Base-by-base conservation (phyloP, 2,329 filamentous ascomycete genomes). In the Aspergillus novofumigatus region DNA sequence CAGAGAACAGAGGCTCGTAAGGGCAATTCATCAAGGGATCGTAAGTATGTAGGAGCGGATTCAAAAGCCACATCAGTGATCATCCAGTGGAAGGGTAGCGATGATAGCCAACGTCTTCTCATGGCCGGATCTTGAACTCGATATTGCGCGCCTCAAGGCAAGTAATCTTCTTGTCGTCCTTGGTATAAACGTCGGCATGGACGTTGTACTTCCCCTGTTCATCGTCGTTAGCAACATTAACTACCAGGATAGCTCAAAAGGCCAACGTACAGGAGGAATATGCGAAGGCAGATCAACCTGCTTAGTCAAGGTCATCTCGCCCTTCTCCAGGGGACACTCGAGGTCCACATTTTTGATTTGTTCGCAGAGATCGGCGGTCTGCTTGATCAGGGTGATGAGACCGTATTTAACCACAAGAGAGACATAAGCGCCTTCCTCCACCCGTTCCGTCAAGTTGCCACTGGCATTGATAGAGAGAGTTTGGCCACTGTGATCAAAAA, bases 391-490 rank as follows among this genome's bases (percentile, higher is more conserved):
- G 55, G 86, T 90, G 75, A 99, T 97, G 64, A 96, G 81, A 59
- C 93, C 93, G 75, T 96, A 97, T 79, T 96, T 97, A 77, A 99
- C 93, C 64, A 87, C 83, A 44, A 99, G 75, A 50, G 88, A 81
- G 61, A 97, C 88, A 67, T 90, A 91, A 59, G 93, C 91, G 57
- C 91, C 93, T 57, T 91, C 73, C 55, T 86, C 83, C 62, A 99
- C 86, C 52, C 81, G 77, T 69, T 95, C 77, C 65, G 82, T 83
- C 62, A 97, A 83, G n/a, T 79, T 84, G 56, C 93, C 94, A 32
- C 78, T 81, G 49, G 92, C 94, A 62, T 85, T 85, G 78, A 99
- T 96, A 58, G 82, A 80, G 54, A 99, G 86, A 21, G 83, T 84
- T 67, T 86, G 65, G 67, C 93, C 94, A 71, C 94, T 97, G 65